A percentile compares a stretch with the other conserved stretches of the same genome.
phyloP scores from a whole-genome alignment of 805 yeast genomes.

The Soucietia sequanensis region DNA sequence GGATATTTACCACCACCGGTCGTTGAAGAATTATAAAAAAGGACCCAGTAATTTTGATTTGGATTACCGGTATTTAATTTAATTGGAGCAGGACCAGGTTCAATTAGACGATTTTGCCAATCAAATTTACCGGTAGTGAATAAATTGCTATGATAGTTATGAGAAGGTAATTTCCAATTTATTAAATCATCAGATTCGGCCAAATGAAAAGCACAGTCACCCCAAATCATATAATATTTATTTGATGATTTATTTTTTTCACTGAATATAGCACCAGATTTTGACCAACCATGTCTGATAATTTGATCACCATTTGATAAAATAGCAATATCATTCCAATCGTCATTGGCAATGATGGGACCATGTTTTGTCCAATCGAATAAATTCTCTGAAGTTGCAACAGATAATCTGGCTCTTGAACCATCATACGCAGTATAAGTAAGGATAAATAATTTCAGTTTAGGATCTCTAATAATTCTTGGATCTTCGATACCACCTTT shows the following conservation, averaged over 20 bases:
- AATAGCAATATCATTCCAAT: constrained; percentile 34
- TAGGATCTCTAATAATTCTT: constrained; percentile 38
- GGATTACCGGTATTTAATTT: constrained; percentile 22
- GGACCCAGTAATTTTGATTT: constrained; percentile 29
- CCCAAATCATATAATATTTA: constrained; percentile 43
- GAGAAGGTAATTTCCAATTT: constrained; percentile 27
- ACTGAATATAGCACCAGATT: constrained; percentile 39
- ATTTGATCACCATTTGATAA: constrained; percentile 19
- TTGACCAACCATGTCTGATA: constrained; percentile 38
- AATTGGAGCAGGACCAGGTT: constrained; percentile 43
- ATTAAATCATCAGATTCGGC: constrained; percentile 34
- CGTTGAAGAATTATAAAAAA: constrained; percentile 40
- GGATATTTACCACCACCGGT: constrained; percentile 31
- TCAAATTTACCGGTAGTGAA: constrained; percentile 28
- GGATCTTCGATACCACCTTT: constrained; percentile 47
- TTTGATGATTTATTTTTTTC: constrained; percentile 29
- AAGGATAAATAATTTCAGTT: constrained; percentile 30
- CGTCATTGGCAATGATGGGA: constrained; percentile 25
- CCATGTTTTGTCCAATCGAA: constrained; percentile 39
- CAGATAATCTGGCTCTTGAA: constrained; percentile 34
- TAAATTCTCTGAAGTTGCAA: constrained; percentile 36
- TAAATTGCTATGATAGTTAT: constrained; percentile 14
- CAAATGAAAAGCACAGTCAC: constrained; percentile 38
- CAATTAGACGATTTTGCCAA: constrained; percentile 38
- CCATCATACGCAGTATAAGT: constrained; percentile 43